Base-by-base conservation (phyloP, 1,139 yeast genomes). In the Kazachstania sp. region DNA sequence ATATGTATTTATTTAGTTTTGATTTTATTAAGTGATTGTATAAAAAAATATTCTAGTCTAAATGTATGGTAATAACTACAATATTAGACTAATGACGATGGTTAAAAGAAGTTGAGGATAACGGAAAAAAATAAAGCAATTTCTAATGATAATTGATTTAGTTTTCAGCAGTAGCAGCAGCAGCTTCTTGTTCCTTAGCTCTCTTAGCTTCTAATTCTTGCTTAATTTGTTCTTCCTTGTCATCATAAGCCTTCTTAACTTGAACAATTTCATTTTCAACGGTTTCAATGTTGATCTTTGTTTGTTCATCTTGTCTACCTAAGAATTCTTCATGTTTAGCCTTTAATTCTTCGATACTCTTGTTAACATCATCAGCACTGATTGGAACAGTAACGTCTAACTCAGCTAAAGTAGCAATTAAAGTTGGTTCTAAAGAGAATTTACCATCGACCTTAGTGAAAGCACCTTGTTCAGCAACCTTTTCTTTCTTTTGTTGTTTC, bases 301-400 rank as follows among this genome's bases (percentile, higher is more conserved):
- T 87, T 64, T 83, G 88, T 53, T 81, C 86, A 51, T 81, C 90
- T 72, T 88, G 95, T 69, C 82, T 81, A 46, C 76, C 76, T 67
- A 77, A 73, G 70, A 78, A 85, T 56, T 81, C 81, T 47, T 71
- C 73, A 65, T 86, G 78, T 68, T 94, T 88, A 60, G 75, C 78
- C 73, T 82, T 81, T 70, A 92, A 78, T 58, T 79, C 73, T 51
- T 74, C 79, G 59, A 86, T 68, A 54, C 95, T 79, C 46, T 70
- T 69, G 43, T 83, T 74, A 54, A 85, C 81, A 48, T 86, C 95
- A 28, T 83, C 94, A 57, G 78, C 72, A 60, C 82, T 77, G 52
- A 83, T 74, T 63, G 99, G 99, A 58, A 90, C 79, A 46, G 86
- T 74, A 54, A 92, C 78, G 53, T 82, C 81, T 66, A 90, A 78